Base-by-base conservation (phyloP, 1,284 basidiomycete species). In the Fomitopsis betulina region DNA sequence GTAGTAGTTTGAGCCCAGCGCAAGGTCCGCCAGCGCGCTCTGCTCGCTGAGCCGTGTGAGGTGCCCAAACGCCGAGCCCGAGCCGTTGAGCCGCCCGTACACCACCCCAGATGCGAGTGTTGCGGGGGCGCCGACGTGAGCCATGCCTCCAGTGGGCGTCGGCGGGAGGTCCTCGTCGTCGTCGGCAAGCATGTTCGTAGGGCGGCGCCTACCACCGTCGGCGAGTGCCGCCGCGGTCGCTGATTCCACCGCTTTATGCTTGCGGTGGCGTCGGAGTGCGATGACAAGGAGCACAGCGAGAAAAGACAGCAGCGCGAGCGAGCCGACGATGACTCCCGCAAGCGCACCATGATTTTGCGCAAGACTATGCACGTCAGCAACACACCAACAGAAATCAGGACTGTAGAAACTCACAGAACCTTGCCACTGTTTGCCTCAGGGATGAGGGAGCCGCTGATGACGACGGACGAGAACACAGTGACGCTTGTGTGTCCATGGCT, bases 291-390 rank as follows among this genome's bases (percentile, higher is more conserved):
- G 65, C 5, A 58, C 58, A 4, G 55, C 58, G 17, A 70, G 53
- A 40, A 70, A 53, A 2, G 59, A 61, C 15, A 64, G 57, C 53
- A 69, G 65, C 5, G 66, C 67, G 21, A 67, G 52, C 35, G 60
- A 58, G 13, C 69, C 70, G 27, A 72, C 40, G n/a, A 68, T 61
- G 21, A 72, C 56, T 0, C 70, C 70, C 1, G 66, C 67, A 17
- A 70, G 62, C 12, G 69, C 70, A 7, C 69, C 70, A 37, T 62
- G 62, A 54, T 67, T 60, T 33, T 65, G 65, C 2, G 60, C 58
- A 35, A 70, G 66, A 9, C 68, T 70, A 53, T 13, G 13, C 35
- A 37, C 35, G 21, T 10, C 51, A 30, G 13, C 15, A 32, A 37
- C 8, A 55, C 25, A 43, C 25, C 5, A 51, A 27, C 53, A 30